phyloP scores from a whole-genome alignment of 371 early-diverging fungal species.

The Syncephalastrum contaminatum region DNA sequence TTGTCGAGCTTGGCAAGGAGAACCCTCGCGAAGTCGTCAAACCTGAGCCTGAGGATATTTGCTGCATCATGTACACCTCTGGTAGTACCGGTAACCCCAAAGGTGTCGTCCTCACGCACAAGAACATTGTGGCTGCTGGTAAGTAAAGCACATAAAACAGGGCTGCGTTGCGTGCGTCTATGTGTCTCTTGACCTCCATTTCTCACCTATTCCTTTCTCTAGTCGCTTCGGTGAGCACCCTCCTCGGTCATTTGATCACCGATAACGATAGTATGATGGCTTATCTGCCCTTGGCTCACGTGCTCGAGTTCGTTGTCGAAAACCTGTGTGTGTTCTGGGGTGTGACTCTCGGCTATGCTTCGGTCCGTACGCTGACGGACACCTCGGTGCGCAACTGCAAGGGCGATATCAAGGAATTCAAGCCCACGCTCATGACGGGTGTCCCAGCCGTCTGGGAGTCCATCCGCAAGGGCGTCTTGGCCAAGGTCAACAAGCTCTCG shows the following conservation, averaged over 20 bases:
- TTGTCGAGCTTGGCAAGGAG: slow-evolving; percentile 63
- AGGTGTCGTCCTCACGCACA: slow-evolving; percentile 85
- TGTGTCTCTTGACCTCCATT: neutral
- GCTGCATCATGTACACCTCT: slow-evolving; percentile 95
- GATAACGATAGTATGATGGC: slow-evolving; percentile 67
- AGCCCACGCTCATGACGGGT: slow-evolving; percentile 78
- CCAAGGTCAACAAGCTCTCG: slow-evolving; percentile 39
- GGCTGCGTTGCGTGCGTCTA: neutral
- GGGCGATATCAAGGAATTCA: slow-evolving; percentile 72
- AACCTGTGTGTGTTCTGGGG: slow-evolving; percentile 67
- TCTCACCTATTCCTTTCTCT: slow-evolving; percentile 2
- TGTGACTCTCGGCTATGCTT: slow-evolving; percentile 73
- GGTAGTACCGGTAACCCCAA: slow-evolving; percentile 94
- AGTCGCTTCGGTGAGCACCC: slow-evolving; percentile 55
- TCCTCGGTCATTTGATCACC: slow-evolving; percentile 33
- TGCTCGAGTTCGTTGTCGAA: slow-evolving; percentile 81
- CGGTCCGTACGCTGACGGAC: slow-evolving; percentile 59
- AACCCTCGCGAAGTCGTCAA: slow-evolving; percentile 59
- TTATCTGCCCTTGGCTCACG: slow-evolving; percentile 93
- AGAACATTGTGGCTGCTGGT: slow-evolving; percentile 77
- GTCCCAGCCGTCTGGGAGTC: slow-evolving; percentile 81
- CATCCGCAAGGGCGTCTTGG: slow-evolving; percentile 67
- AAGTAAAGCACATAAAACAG: slow-evolving; percentile 19
- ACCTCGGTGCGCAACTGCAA: slow-evolving; percentile 71
- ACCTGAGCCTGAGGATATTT: slow-evolving; percentile 74